Conservation (phyloP, 2,329 filamentous ascomycete genomes). For the Venturia nashicola region DNA sequence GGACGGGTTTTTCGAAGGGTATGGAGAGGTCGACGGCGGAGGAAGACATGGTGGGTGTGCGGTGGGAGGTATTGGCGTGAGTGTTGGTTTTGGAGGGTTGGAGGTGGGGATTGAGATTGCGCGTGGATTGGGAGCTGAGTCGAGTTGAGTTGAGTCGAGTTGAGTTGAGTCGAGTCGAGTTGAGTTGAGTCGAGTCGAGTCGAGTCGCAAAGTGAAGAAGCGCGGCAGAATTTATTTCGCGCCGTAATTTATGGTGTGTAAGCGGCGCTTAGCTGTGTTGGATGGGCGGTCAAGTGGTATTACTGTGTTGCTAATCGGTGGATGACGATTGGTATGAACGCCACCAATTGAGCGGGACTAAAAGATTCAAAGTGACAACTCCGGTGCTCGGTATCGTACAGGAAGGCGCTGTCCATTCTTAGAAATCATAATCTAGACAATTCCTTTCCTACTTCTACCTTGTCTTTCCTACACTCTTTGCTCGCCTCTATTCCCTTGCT, state of each 20-base stretch:
- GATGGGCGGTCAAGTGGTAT: background rate
- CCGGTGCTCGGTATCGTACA: background rate
- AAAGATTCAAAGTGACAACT: background rate
- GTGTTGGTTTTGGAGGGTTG: background rate
- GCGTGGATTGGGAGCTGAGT: background rate
- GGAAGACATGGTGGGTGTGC: background rate
- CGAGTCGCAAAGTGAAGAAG: background rate
- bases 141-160: background rate
- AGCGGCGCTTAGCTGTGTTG: background rate
- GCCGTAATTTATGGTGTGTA: background rate
- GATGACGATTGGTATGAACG: background rate
- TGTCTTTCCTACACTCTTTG: background rate
- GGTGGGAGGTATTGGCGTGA: background rate
- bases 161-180: no score
- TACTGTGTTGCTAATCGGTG: background rate
- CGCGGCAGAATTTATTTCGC: background rate
- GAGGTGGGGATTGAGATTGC: background rate
- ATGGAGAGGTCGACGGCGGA: constrained; percentile 18
- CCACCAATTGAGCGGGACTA: background rate
- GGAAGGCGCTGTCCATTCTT: background rate
- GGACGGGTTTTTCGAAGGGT: constrained; percentile 46
- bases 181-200: background rate
- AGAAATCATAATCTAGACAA: background rate
- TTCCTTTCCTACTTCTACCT: background rate
- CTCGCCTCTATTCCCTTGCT: background rate